These are phyloP conservation scores for Coelastrella sp. DNA, from an alignment of 139 green algal genomes.

Conservation along the genomic window DNA sequence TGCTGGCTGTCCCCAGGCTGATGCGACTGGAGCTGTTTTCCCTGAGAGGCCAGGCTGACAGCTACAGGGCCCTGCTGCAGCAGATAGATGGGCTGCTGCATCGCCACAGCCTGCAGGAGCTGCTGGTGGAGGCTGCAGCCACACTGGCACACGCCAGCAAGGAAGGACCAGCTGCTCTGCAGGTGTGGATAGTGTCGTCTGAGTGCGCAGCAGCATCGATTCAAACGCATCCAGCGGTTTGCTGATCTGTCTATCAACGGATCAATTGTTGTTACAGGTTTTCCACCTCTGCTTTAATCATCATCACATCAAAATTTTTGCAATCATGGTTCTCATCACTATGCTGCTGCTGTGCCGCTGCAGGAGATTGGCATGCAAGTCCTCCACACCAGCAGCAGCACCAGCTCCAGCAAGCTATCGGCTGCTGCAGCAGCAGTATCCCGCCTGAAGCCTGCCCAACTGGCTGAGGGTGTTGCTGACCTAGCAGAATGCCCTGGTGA, in stretches of 20 bases:
- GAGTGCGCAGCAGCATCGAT: not conserved
- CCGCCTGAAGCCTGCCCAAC: not conserved
- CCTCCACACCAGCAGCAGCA: not conserved
- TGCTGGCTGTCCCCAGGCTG: conserved; percentile 58
- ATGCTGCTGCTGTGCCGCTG: not conserved
- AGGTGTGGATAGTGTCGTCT: conserved; percentile 3
- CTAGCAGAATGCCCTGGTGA: not conserved
- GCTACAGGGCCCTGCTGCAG: conserved; percentile 54
- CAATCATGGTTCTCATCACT: not conserved
- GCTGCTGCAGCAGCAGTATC: conserved; percentile 25
- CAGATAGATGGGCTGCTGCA: conserved; percentile 40
- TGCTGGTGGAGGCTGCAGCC: conserved; percentile 30
- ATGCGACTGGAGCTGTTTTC: conserved; percentile 75
- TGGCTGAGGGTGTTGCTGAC: conserved; percentile 41
- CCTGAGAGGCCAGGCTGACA: conserved; percentile 59
- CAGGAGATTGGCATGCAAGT: conserved; percentile 36
- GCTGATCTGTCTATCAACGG: not conserved
- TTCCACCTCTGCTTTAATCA: not conserved
- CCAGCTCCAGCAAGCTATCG: conserved; percentile 26
- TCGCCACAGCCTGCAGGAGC: conserved; percentile 29
- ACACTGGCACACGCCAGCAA: conserved; percentile 39
- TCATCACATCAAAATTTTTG: not conserved
- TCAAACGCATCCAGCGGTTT: too few relatives aligned
- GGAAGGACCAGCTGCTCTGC: conserved; percentile 39
- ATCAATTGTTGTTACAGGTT: not conserved